Conservation (phyloP, 352 stramenopile species). For the Peronospora belbahrii region DNA sequence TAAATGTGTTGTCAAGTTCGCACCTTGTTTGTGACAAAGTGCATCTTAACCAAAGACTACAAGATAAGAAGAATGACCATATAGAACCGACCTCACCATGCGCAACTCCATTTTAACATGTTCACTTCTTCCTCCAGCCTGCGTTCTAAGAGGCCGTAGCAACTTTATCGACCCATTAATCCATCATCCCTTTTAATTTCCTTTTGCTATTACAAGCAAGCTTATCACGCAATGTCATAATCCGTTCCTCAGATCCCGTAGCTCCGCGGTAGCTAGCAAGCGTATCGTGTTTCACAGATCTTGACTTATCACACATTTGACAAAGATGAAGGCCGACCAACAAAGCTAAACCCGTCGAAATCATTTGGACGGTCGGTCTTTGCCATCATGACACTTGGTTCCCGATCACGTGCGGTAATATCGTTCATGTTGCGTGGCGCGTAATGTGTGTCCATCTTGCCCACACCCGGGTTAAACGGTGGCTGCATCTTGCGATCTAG, state of each 20-base stretch:
- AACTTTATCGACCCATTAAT: conserved; percentile 20
- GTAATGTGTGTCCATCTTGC: conserved; percentile 83
- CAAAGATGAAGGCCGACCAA: conserved; percentile 72
- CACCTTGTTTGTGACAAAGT: conserved; percentile 59
- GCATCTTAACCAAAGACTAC: conserved; percentile 29
- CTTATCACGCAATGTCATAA: conserved; percentile 10
- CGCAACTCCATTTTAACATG: conserved; percentile 32
- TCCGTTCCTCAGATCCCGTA: conserved; percentile 3
- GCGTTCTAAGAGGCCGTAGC: conserved; percentile 30
- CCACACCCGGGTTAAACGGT: conserved; percentile 85
- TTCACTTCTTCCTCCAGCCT: conserved; percentile 30
- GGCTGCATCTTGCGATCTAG: conserved; percentile 73
- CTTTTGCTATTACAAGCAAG: conserved; percentile 14
- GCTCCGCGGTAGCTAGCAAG: conserved; percentile 13
- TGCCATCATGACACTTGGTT: conserved; percentile 66
- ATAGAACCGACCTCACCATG: conserved; percentile 5
- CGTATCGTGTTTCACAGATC: conserved; percentile 10
- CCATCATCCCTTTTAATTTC: conserved; percentile 15
- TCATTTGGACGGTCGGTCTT: conserved; percentile 61
- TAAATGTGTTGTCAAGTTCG: conserved; percentile 18
- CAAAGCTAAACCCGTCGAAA: conserved; percentile 88
- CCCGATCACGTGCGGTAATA: conserved; percentile 79
- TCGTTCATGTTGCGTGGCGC: conserved; percentile 83
- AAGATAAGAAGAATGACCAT: background rate
- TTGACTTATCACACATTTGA: conserved; percentile 38